These are phyloP conservation scores for Jackrogersella minutella DNA, from an alignment of 495 filamentous ascomycete species.

Conservation along the genomic window DNA sequence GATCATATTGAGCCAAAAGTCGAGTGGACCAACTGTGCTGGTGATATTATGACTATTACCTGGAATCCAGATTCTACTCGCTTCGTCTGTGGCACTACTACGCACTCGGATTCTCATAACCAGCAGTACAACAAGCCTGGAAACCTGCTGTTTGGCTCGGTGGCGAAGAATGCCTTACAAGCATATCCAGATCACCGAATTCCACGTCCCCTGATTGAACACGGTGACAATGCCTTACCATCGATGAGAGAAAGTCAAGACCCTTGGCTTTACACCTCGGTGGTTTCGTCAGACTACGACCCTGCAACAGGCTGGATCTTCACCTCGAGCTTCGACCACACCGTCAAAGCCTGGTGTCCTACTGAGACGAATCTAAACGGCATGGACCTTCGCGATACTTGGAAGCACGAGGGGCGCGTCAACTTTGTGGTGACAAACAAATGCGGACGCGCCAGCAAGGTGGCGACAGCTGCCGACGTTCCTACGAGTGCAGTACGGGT, in stretches of 20 bases:
- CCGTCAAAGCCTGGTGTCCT: conserved; percentile 78
- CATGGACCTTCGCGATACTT: conserved; percentile 57
- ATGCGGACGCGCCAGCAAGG: conserved; percentile 46
- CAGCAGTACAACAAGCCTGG: conserved; percentile 85
- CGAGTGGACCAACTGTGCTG: conserved; percentile 64
- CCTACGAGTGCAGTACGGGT: conserved; percentile 58
- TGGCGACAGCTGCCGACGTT: conserved; percentile 63
- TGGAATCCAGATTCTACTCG: conserved; percentile 60
- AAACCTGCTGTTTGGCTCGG: conserved; percentile 79
- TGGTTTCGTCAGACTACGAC: conserved; percentile 78
- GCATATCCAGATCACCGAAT: conserved; percentile 78
- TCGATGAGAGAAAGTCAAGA: conserved; percentile 71
- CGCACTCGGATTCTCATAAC: conserved; percentile 75
- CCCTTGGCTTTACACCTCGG: conserved; percentile 76
- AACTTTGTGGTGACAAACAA: conserved; percentile 72
- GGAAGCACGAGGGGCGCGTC: conserved; percentile 72
- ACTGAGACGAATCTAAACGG: conserved; percentile 33
- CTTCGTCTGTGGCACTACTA: conserved; percentile 73
- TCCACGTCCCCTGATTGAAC: conserved; percentile 58
- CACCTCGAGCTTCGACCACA: conserved; percentile 82
- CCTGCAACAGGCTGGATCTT: conserved; percentile 64
- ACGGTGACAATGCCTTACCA: conserved; percentile 61
- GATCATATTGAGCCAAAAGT: conserved; percentile 53
- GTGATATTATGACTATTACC: conserved; percentile 65
- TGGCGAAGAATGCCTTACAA: conserved; percentile 58